These are phyloP conservation scores for Dentipellis fragilis DNA, from an alignment of 768 basidiomycete genomes.

Conservation along the genomic window DNA sequence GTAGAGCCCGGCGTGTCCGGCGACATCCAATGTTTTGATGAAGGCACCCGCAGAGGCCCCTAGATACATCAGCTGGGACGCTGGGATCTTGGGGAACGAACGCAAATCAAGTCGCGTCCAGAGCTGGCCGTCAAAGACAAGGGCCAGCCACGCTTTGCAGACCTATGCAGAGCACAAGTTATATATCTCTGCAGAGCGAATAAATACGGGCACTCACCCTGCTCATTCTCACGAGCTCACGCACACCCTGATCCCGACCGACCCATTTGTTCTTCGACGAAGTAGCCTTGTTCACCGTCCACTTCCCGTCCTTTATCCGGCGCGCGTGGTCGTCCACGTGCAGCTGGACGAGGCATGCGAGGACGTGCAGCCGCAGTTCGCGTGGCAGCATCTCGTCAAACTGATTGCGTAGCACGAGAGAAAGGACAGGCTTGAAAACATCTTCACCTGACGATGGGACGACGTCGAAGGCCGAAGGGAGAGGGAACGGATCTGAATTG, in stretches of 20 bases:
- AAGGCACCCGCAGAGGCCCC: conserved; percentile 52
- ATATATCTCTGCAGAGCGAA: conserved; percentile 1
- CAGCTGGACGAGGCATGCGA: conserved; percentile 43
- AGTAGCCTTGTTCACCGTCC: conserved; percentile 50
- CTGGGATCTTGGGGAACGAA: conserved; percentile 48
- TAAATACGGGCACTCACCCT: conserved; percentile 41
- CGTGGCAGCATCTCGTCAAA: conserved; percentile 65
- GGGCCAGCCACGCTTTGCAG: conserved; percentile 62
- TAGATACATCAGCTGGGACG: conserved; percentile 41
- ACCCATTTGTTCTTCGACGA: conserved; percentile 56
- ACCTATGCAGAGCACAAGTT: conserved; percentile 37
- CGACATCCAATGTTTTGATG: conserved; percentile 47
- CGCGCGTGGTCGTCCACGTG: conserved; percentile 51
- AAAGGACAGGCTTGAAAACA: conserved; percentile 40
- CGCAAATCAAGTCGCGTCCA: conserved; percentile 61
- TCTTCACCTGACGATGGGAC: conserved; percentile 41
- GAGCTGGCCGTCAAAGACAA: conserved; percentile 82
- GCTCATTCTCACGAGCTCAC: conserved; percentile 71
- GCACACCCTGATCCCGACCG: conserved; percentile 60
- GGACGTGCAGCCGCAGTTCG: conserved; percentile 56
- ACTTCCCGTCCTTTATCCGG: conserved; percentile 33
- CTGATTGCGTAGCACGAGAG: conserved; percentile 34
- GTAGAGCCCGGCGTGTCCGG: conserved; percentile 47
- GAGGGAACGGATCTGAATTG: conserved; percentile 54
- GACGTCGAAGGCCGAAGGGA: conserved; percentile 36